These are phyloP conservation scores for Fusarium pilosicola DNA, from an alignment of 2,329 filamentous ascomycete species.

Conservation along the genomic window DNA sequence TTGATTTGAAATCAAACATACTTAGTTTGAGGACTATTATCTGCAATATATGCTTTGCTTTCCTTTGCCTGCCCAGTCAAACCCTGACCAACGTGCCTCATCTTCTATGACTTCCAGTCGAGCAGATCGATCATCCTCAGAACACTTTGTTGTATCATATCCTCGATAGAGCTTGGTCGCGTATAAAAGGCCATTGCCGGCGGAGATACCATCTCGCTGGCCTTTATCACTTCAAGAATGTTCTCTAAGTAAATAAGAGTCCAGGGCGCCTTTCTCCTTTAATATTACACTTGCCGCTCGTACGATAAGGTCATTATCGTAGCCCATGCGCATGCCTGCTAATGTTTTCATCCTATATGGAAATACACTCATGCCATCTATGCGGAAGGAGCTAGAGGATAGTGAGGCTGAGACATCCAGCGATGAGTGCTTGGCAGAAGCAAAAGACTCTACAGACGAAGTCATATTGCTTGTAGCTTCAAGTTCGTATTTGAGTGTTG, in stretches of 20 bases:
- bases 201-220: neutral
- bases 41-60: neutral
- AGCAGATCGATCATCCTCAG: neutral
- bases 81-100: neutral
- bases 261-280: too few relatives aligned
- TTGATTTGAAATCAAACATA: neutral
- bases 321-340: neutral
- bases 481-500: neutral
- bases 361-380: neutral
- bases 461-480: fast-evolving
- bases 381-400: neutral
- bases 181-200: neutral
- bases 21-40: fast-evolving
- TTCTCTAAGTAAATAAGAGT: neutral
- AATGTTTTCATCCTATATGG: neutral
- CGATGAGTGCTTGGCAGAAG: neutral
- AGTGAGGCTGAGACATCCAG: neutral
- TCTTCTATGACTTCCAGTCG: neutral
- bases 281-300: neutral
- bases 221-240: neutral
- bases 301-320: neutral
- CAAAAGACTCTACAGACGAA: neutral
- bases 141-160: neutral
- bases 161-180: neutral
- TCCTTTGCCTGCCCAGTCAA: neutral